A percentile compares a stretch with the other conserved stretches of the same genome.
These are phyloP conservation scores for Parietichytrium sp. DNA, from an alignment of 108 stramenopile species.

Conservation along the genomic window DNA sequence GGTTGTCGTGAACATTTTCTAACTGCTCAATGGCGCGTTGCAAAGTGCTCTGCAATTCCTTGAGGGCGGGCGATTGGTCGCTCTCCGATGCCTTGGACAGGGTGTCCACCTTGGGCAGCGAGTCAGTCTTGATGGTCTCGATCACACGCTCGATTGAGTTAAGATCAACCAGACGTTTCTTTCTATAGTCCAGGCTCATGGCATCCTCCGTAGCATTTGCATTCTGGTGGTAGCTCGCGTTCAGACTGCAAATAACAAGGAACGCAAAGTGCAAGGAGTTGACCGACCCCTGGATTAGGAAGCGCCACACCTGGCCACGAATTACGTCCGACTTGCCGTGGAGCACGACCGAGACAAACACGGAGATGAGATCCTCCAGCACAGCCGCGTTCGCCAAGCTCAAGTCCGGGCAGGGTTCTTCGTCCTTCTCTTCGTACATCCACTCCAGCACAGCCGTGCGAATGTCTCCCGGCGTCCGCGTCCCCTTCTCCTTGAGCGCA, in stretches of 20 bases:
- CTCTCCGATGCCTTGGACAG: neutral
- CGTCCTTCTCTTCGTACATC: slow-evolving; percentile 37
- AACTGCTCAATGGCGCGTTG: neutral
- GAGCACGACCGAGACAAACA: slow-evolving; percentile 19
- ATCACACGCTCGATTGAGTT: neutral
- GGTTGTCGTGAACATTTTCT: slow-evolving; percentile 20
- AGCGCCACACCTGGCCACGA: slow-evolving; percentile 11
- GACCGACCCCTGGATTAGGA: slow-evolving; percentile 22
- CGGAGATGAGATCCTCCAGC: slow-evolving; percentile 32
- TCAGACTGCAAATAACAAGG: slow-evolving; percentile 14
- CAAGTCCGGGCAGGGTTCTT: neutral
- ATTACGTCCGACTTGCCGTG: slow-evolving; percentile 38
- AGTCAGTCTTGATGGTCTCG: neutral
- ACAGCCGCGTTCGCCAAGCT: slow-evolving; percentile 7
- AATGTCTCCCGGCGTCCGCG: neutral
- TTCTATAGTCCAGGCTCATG: neutral
- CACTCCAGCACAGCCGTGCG: slow-evolving; percentile 36
- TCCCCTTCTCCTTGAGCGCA: neutral
- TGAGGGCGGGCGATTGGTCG: neutral
- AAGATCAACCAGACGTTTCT: neutral
- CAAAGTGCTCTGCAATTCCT: neutral
- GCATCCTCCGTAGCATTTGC: neutral
- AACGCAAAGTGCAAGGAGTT: slow-evolving; percentile 19
- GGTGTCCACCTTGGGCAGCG: neutral
- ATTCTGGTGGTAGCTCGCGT: slow-evolving; percentile 19